phyloP scores from a whole-genome alignment of 192 early-diverging fungal genomes.

The Umbelopsis sp. region DNA sequence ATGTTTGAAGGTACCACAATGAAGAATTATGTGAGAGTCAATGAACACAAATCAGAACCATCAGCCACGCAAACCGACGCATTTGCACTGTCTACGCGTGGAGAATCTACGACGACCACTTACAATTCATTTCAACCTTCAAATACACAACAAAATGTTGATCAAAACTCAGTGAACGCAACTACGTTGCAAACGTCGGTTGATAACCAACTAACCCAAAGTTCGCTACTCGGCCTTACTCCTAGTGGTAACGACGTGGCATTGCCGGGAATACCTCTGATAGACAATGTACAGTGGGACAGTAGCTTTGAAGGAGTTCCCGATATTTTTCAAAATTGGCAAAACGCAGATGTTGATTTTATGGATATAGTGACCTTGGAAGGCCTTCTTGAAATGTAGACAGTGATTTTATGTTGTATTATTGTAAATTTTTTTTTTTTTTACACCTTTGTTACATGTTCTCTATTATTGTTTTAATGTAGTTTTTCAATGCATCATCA shows the following conservation, averaged over 20 bases:
- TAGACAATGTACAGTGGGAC: not conserved
- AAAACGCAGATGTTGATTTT: not conserved
- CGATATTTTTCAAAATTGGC: not conserved
- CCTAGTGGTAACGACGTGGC: not conserved
- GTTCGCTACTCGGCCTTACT: no score
- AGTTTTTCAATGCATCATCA: no score
- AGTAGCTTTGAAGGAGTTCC: not conserved
- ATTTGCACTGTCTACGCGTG: no score
- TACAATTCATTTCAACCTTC: not conserved
- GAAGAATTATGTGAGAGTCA: not conserved
- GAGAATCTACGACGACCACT: not conserved
- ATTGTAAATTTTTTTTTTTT: not conserved
- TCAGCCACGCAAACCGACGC: no score
- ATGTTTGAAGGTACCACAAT: slow-evolving; percentile 17
- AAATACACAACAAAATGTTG: not conserved
- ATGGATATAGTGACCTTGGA: not conserved
- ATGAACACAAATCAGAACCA: not conserved
- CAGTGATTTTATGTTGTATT: not conserved
- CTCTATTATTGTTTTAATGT: no score
- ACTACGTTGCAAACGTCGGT: no score
- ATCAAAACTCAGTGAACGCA: no score
- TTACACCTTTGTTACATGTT: not conserved
- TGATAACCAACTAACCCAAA: no score
- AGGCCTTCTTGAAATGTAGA: not conserved
- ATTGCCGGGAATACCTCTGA: not conserved